Evolutionary conservation across 2,329 filamentous ascomycete genomes (phyloP).

Genomic region (Xylariaceae sp.): DNA sequence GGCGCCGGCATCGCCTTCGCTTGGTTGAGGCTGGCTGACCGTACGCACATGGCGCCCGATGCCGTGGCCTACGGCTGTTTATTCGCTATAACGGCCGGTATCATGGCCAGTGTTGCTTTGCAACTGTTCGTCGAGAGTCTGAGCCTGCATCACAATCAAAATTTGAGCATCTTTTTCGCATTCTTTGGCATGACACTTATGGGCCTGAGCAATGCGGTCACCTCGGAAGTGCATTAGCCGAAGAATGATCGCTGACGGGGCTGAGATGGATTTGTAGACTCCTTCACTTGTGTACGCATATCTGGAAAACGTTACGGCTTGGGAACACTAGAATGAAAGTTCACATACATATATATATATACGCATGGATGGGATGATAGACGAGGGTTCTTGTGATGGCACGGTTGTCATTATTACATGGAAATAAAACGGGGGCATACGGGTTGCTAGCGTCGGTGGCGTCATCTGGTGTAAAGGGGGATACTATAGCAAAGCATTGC

Average conservation of each 20-base stretch:
- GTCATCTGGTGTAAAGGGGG: neutral
- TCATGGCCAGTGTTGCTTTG: conserved; percentile 91
- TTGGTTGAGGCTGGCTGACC: conserved; percentile 70
- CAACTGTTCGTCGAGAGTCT: conserved; percentile 84
- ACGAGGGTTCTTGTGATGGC: neutral
- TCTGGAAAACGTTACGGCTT: neutral
- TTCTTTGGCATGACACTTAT: conserved; percentile 84
- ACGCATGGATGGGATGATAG: neutral
- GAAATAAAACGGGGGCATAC: neutral
- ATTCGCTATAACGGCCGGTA: conserved; percentile 85
- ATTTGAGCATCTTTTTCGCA: conserved; percentile 71
- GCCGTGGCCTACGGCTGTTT: conserved; percentile 68
- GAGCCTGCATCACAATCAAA: conserved; percentile 72
- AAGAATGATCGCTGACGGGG: neutral
- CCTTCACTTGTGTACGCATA: neutral
- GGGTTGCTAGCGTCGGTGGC: neutral
- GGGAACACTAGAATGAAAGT: neutral
- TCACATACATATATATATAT: neutral
- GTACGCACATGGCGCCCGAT: conserved; percentile 45
- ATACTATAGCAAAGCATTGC: neutral
- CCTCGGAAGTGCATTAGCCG: conserved; percentile 46
- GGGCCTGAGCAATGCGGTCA: conserved; percentile 78
- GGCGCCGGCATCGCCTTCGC: conserved; percentile 78
- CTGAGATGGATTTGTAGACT: neutral
- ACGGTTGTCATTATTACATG: neutral